These are phyloP conservation scores for Coemansia sp. DNA, from an alignment of 192 early-diverging fungal species.

Conservation along the genomic window DNA sequence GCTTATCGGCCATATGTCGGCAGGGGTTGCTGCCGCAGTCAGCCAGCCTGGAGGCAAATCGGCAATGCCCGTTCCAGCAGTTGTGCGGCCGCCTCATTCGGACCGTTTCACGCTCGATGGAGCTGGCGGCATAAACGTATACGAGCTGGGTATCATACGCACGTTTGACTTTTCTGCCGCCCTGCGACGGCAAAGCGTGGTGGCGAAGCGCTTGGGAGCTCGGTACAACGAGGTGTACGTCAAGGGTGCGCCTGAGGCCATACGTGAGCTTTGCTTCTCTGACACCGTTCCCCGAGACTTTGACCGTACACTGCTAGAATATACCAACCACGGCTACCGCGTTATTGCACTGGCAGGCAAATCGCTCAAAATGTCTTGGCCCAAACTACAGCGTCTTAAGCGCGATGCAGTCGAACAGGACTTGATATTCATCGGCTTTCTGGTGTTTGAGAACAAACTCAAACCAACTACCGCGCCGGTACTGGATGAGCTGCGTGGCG, in stretches of 20 bases:
- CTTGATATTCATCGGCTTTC: constrained; percentile 89
- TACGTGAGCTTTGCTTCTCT: constrained; percentile 82
- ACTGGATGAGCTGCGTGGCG: constrained; percentile 73
- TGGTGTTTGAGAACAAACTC: constrained; percentile 99
- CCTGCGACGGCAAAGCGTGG: constrained; percentile 89
- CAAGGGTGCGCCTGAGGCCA: constrained; percentile 97
- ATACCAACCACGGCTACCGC: constrained; percentile 95
- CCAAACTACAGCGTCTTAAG: constrained; percentile 69
- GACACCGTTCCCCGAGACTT: constrained; percentile 87
- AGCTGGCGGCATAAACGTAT: constrained; percentile 33
- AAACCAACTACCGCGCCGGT: constrained; percentile 83
- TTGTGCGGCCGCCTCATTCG: constrained; percentile 83
- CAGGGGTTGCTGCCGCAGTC: not conserved
- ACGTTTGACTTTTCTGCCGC: constrained; percentile 93
- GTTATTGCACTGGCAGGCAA: constrained; percentile 93
- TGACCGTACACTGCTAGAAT: constrained; percentile 72
- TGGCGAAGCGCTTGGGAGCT: constrained; percentile 72
- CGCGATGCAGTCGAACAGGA: constrained; percentile 86
- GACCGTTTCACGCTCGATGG: constrained; percentile 61
- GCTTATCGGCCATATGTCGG: constrained; percentile 7
- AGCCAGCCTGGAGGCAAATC: not conserved
- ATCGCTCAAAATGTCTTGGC: constrained; percentile 66
- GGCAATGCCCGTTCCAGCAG: constrained; percentile 64
- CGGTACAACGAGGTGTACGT: constrained; percentile 73
- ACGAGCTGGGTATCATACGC: constrained; percentile 78